Conservation (phyloP, 306 rosid genomes). For the Castanopsis chinensis region DNA sequence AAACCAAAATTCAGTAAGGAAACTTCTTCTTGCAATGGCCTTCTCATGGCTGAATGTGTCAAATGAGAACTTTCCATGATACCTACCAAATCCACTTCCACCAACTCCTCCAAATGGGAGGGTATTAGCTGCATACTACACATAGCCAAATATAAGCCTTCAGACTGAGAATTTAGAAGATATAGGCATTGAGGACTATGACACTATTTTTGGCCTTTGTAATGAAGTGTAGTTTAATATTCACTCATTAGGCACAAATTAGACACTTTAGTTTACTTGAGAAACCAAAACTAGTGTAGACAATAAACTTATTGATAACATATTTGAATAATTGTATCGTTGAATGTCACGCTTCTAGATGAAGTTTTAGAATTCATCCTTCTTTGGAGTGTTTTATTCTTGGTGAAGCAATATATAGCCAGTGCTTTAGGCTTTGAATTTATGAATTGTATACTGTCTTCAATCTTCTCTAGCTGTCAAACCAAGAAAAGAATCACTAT, state of each 20-base stretch:
- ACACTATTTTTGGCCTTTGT: not conserved
- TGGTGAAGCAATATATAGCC: conserved; percentile 67
- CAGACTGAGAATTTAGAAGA: not conserved
- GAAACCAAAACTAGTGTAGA: not conserved
- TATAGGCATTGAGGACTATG: not conserved
- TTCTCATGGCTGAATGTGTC: conserved; percentile 67
- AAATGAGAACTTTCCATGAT: conserved; percentile 81
- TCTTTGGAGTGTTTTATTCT: conserved; percentile 42
- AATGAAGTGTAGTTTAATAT: no score
- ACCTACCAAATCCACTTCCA: conserved; percentile 66
- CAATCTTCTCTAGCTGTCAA: conserved; percentile 66
- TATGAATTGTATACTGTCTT: conserved; percentile 65
- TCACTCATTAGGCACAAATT: not conserved
- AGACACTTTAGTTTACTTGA: no score
- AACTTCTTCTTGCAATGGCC: conserved; percentile 53
- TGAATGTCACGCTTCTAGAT: conserved; percentile 55
- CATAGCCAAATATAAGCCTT: not conserved
- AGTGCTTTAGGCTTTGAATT: conserved; percentile 65
- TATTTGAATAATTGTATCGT: conserved; percentile 69
- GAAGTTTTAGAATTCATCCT: conserved; percentile 65
- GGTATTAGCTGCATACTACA: conserved; percentile 58
- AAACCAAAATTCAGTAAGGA: conserved; percentile 62
- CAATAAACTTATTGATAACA: not conserved
- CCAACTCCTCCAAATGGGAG: conserved; percentile 89
- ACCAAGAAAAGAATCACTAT: not conserved